Percentiles rank a stretch among this genome's conserved stretches.
Evolutionary conservation across 2,329 filamentous ascomycete genomes (phyloP).

Genomic region (Epichloe brachyelytri): DNA sequence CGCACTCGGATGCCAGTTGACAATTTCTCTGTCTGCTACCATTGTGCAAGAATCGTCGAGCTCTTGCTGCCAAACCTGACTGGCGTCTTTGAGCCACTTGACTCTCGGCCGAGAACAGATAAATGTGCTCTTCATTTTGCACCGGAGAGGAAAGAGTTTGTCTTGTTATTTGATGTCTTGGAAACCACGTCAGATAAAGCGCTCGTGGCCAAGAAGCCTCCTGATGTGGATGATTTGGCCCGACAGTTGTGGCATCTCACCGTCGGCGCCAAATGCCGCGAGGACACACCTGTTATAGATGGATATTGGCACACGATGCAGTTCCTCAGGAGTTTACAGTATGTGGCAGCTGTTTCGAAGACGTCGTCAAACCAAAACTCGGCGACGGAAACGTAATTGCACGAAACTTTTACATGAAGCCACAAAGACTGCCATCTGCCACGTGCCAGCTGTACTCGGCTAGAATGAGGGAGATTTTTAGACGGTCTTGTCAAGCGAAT

Average conservation of each 20-base stretch:
- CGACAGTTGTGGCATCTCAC: conserved; percentile 48
- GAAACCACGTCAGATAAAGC: conserved; percentile 43
- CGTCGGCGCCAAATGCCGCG: conserved; percentile 48
- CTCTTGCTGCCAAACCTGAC: conserved; percentile 59
- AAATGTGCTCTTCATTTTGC: conserved; percentile 57
- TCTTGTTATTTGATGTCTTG: conserved; percentile 48
- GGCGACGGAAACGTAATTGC: conserved; percentile 42
- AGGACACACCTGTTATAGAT: conserved; percentile 48
- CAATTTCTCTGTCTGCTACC: conserved; percentile 62
- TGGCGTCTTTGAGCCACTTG: conserved; percentile 48
- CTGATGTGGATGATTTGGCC: conserved; percentile 50
- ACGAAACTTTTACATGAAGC: conserved; percentile 49
- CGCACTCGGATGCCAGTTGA: conserved; percentile 49
- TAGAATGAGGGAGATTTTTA: conserved; percentile 65
- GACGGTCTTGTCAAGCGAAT: conserved; percentile 49
- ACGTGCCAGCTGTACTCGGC: conserved; percentile 71
- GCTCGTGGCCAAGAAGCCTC: conserved; percentile 27
- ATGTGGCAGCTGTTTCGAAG: conserved; percentile 76
- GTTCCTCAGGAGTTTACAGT: conserved; percentile 66
- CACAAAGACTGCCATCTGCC: conserved; percentile 39
- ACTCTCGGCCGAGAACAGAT: conserved; percentile 34
- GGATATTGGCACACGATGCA: conserved; percentile 69
- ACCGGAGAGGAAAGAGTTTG: conserved; percentile 38
- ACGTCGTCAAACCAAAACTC: conserved; percentile 59
- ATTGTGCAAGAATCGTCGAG: conserved; percentile 61